Base-by-base conservation (phyloP, 805 yeast species). In the Maudiozyma saulgeensis region DNA sequence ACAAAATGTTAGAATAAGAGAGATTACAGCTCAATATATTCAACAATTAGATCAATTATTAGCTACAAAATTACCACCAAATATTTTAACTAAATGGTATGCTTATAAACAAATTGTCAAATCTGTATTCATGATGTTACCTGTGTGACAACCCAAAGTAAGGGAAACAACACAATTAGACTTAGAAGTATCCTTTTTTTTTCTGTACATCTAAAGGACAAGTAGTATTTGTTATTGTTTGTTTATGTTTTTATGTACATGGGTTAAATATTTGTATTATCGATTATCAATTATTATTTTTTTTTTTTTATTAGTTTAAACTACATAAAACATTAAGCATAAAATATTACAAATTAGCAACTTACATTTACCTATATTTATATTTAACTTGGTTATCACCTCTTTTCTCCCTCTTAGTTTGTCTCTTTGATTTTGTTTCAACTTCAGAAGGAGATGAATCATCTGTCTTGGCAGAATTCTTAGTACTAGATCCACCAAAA, bases 1-100 rank as follows among this genome's bases (percentile, higher is more conserved):
- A 58, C 79, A 78, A 57, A 79, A 79, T 43, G 72, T 73, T 46
- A 74, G 76, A 52, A 79, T 84, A 48, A 75, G 81, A 59, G 56
- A 67, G 8, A 64, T 81, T 8, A 63, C 81, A 43, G 66, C 67
- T 13, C 74, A 74, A 47, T 73, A 75, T 55, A 77, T 80, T 50
- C 56, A 62, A 49, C 69, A 65, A 52, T 59, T 74, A 18, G 74
- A 69, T 50, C 67, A 61, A 41, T 45, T 68, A n/a, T 45, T 75
- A 16, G 61, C 59, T 9, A 53, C 67, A 15, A 53, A 61, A 25
- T 53, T 75, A n/a, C 78, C 80, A 23, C 76, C 76, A 31, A 51
- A 60, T 9, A 51, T 56, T 9, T 21, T 60, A 12, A 51, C 41
- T 38, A 51, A 47, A 35, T 62, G 66, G 66, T 44, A 47, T n/a